Evolutionary conservation across 805 yeast genomes (phyloP), one percentile per base, ranked within the genome.

Genomic region (Metschnikowia lachancei): DNA sequence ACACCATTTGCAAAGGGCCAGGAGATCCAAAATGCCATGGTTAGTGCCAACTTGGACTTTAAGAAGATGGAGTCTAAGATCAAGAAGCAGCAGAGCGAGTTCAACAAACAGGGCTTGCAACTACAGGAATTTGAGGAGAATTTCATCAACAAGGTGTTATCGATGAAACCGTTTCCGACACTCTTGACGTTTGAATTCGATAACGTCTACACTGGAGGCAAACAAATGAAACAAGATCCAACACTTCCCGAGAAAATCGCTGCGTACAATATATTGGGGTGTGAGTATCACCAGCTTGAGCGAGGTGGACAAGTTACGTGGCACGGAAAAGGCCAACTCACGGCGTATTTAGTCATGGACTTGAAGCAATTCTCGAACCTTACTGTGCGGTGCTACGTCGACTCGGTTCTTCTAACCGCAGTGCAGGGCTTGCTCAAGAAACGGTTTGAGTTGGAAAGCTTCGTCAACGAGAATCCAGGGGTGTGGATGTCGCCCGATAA

Each of bases 251-350:
- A 56, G 5, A 62, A 65, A 56, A 58, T 63, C 34, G 32, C 50
- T 40, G 52, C 51, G 30, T 69, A 61, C 54, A 58, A 66, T 41
- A 46, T 39, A 24, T 48, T 70, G 34, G 75, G 75, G n/a, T 84
- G 90, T 13, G 74, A 74, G 26, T 87, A 81, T 59, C 76, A 83
- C n/a, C 92, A 87, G 57, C 78, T 94, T 0, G 81, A 81, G 44
- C 72, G 99, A 51, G 99, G 99, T 13, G 99, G 99, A 0, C 95
- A 94, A 62, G 81, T 94, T 1, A 94, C 99, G 0, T 94, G 87
- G 73, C 99, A 94, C 67, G 98, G 98, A 0, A 86, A 94, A 1
- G 99, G 99, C 0, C 99, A 94, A 65, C 61, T 89, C 32, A 96
- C 91, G 2, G 81, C 88, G 4, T 94, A 92, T 60, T 83, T 94